Evolutionary conservation across 2,329 filamentous ascomycete genomes (phyloP), one percentile per base, ranked within the genome.

Genomic region (Truncatella angustata): DNA sequence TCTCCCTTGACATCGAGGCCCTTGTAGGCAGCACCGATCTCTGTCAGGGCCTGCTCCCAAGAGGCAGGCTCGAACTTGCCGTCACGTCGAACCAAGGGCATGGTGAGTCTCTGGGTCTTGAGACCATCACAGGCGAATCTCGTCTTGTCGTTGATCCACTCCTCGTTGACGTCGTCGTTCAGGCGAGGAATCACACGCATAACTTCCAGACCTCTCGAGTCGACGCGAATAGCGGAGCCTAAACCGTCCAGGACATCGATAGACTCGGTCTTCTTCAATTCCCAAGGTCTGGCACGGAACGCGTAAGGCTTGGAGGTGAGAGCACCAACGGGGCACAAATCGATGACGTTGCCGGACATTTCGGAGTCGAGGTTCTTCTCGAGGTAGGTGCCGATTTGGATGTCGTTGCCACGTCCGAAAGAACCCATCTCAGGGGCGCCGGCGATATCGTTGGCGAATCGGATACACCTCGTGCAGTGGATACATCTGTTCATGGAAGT

Each of bases 401-500:
- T 84, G 72, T 96, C 90, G 74, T 97, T 97, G 69, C 94, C 94
- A 78, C 94, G 90, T 67, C 94, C 94, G 26, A 89, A 89, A 32
- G 92, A 96, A 62, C 94, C 94, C 65, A 99, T 82, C 73, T 99
- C 94, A 32, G 94, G 91, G 55, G 94, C 94, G 65, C 94, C 94
- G 56, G 94, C 94, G 66, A 99, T 81, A 66, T 99, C 94, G 74
- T 97, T 99, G 70, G 94, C 90, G 74, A 99, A 99, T 68, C 94
- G 91, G 63, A 99, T 85, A 75, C 94, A 99, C 66, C 94, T 86
- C 58, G 94, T 99, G 81, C 94, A 99, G 79, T 99, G 94, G 66
- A 99, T 99, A 74, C 94, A 99, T 70, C 94, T 85, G 81, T 99
- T 99, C 94, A 99, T 99, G 46, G 94, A 99, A 3, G 94, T 99